Base-by-base conservation (phyloP, 306 rosid species). In the Morella rubra region DNA sequence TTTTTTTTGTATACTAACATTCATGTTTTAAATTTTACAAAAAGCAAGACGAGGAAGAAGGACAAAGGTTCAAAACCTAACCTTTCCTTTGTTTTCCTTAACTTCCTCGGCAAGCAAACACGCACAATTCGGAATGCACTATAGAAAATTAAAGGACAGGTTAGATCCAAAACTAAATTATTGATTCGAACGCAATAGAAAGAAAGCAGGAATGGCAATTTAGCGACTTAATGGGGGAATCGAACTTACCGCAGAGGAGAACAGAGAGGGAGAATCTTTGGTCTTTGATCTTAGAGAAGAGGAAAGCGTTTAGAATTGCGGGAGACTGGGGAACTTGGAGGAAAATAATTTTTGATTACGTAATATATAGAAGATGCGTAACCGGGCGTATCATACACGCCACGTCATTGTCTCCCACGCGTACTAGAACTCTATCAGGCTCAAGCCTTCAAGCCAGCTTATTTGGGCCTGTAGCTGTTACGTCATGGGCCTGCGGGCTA, bases 271-370 rank as follows among this genome's bases (percentile, higher is more conserved):
- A 69, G 78, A 73, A 56, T 61, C 51, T 40, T 50, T 11, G 71
- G 16, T 61, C 49, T 47, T 75, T 81, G 79, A 82, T 80, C 84
- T 73, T 78, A 69, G 72, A 82, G 73, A 53, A 65, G 11, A 47
- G 12, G 64, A 80, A 32, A 54, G 9, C 15, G 20, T 14, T 66
- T 37, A 37, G 71, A 7, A 66, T 60, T 49, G 73, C 37, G 37
- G 37, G 56, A 73, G 16, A 73, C 52, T 27, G 53, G 50, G 37
- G 9, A 5, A 72, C 58, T 12, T 56, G 22, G 40, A 24, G 24
- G 11, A 10, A 11, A 19, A 64, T 8, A 50, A 3, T 42, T 71
- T 60, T 13, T 59, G 73, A n/a, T 60, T 52, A 64, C 50, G 1
- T 46, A 49, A 14, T 0, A 60, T 56, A 56, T 16, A 44, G 44